Conservation (phyloP, 192 early-diverging fungal genomes). For the Coemansia reversa region DNA sequence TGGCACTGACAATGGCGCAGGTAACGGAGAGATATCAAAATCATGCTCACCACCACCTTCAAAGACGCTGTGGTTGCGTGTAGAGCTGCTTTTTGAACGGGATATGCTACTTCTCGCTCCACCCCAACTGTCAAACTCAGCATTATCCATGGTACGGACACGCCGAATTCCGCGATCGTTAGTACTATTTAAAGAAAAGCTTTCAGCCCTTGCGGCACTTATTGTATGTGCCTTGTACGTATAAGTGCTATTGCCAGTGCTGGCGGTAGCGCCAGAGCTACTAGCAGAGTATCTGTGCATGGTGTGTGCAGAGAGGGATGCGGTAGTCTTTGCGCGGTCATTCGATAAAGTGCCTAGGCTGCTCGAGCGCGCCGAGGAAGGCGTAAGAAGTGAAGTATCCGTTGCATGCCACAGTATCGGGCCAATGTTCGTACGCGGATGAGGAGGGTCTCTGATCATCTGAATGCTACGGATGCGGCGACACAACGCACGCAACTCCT, state of each 20-base stretch:
- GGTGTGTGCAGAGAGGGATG: neutral
- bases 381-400: slow-evolving; percentile 9
- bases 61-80: slow-evolving; percentile 36
- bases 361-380: slow-evolving; percentile 4
- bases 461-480: slow-evolving; percentile 40
- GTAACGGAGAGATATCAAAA: slow-evolving; percentile 6
- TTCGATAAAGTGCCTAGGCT: neutral
- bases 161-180: slow-evolving; percentile 9
- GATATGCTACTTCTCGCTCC: neutral
- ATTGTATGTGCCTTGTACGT: neutral
- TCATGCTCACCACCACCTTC: neutral
- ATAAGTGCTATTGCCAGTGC: slow-evolving; percentile 4
- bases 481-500: slow-evolving; percentile 34
- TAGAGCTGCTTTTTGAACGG: neutral
- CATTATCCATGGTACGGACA: slow-evolving; percentile 40
- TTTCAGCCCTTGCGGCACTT: neutral
- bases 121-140: slow-evolving; percentile 12
- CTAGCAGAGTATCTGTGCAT: slow-evolving; percentile 34
- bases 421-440: slow-evolving; percentile 46
- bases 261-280: neutral
- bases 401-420: slow-evolving; percentile 44
- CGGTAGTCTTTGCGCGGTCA: slow-evolving; percentile 6
- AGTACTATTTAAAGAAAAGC: neutral
- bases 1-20: neutral
- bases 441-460: slow-evolving; percentile 47